phyloP scores from a whole-genome alignment of 345 rosid genomes.

The Eutrema heterophyllum region DNA sequence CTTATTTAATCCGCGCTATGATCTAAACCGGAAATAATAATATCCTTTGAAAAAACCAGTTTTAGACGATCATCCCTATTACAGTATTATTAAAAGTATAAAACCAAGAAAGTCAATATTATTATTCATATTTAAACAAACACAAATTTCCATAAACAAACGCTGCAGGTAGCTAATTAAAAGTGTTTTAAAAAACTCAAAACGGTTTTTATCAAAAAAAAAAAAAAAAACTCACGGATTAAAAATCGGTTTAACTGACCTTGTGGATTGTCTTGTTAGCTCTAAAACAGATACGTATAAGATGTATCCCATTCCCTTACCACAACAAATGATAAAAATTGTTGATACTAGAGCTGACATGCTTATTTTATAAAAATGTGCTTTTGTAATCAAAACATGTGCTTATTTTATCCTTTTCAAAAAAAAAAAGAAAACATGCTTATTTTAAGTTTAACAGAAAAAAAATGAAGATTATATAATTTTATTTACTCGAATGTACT shows the following conservation, averaged over 20 bases:
- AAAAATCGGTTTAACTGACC: constrained; percentile 3
- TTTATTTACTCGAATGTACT: constrained; percentile 5
- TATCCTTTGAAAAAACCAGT: not conserved
- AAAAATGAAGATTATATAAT: not conserved
- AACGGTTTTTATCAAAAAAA: no score
- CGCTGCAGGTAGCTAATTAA: not conserved
- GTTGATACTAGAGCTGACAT: no score
- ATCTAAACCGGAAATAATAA: not conserved
- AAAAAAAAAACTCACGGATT: not conserved
- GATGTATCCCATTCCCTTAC: not conserved
- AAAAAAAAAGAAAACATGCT: no score
- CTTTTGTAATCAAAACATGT: not conserved
- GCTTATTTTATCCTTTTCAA: not conserved
- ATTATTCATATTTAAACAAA: not conserved
- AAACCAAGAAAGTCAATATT: constrained; percentile 6
- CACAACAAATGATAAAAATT: not conserved
- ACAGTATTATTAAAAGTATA: not conserved
- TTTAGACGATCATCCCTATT: not conserved
- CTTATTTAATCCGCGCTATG: not conserved
- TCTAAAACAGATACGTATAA: not conserved
- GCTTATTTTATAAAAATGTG: no score
- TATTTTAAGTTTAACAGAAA: not conserved
- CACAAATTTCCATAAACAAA: not conserved
- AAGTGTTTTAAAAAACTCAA: no score
- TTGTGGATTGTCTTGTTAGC: not conserved